Conservation (phyloP, 192 early-diverging fungal genomes). For the Backusella australiensis region DNA sequence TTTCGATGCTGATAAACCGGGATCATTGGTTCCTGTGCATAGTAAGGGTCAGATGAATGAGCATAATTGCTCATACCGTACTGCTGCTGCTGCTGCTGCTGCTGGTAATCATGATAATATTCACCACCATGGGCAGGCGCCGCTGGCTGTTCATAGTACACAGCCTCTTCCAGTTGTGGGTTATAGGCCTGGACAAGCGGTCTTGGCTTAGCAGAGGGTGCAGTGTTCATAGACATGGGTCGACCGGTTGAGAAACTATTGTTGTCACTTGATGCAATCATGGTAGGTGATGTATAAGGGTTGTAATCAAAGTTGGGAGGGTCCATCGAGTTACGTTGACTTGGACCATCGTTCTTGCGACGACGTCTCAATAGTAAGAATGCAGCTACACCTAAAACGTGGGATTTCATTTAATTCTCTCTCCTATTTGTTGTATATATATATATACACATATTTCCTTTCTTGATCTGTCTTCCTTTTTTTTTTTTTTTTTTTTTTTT, state of each 20-base stretch:
- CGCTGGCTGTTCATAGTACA: not conserved
- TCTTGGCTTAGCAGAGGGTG: not conserved
- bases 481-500: not conserved
- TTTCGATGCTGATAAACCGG: not conserved
- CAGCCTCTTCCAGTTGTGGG: not conserved
- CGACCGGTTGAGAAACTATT: not conserved
- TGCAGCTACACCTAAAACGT: conserved; percentile 1
- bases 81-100: not conserved
- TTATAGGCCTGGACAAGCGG: not conserved
- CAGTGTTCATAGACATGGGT: not conserved
- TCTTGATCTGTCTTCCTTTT: not conserved
- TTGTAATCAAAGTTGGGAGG: not conserved
- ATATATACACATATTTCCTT: not conserved
- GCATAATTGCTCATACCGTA: not conserved
- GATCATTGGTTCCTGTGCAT: not conserved
- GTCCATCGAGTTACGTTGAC: not conserved
- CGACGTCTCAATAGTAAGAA: conserved; percentile 4
- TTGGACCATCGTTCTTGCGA: not conserved
- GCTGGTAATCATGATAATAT: not conserved
- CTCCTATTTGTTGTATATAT: not conserved
- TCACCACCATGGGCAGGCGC: not conserved
- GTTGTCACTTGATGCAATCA: not conserved
- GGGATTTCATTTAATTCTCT: not conserved
- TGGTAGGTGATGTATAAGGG: not conserved
- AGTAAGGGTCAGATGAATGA: not conserved